phyloP scores from a whole-genome alignment of 2,329 filamentous ascomycete species.

The Onygena corvina region DNA sequence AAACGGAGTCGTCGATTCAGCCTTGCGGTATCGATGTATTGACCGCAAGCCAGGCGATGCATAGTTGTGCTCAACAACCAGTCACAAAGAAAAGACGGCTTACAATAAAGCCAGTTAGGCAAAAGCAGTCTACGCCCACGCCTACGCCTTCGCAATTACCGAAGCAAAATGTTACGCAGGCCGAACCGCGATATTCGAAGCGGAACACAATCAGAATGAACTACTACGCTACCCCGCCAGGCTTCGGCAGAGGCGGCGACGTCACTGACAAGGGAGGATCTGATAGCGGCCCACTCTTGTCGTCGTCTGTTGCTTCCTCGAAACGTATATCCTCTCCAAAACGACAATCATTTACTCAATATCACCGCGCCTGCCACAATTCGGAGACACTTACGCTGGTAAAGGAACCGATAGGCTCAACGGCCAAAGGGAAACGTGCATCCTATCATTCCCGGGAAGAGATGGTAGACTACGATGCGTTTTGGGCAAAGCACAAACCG shows the following conservation, averaged over 20 bases:
- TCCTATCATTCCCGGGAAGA: neutral
- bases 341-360: neutral
- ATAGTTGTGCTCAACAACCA: too few species aligned
- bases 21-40: too few species aligned
- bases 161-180: too few species aligned
- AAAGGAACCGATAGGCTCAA: neutral
- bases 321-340: neutral
- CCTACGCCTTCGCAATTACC: too few species aligned
- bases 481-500: neutral
- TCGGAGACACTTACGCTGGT: neutral
- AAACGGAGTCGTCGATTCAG: too few species aligned
- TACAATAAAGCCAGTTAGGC: too few species aligned
- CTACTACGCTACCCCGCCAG: neutral
- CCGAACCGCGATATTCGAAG: too few species aligned
- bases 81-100: too few species aligned
- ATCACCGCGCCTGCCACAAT: neutral
- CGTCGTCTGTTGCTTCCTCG: too few species aligned
- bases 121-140: too few species aligned
- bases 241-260: neutral
- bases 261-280: neutral
- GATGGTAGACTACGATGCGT: neutral
- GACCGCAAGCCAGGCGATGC: too few species aligned
- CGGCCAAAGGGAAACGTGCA: neutral
- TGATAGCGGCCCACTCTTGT: neutral
- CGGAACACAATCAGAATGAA: too few species aligned